Base-by-base conservation (phyloP, 2,329 filamentous ascomycete species). In the Metarhizium album region DNA sequence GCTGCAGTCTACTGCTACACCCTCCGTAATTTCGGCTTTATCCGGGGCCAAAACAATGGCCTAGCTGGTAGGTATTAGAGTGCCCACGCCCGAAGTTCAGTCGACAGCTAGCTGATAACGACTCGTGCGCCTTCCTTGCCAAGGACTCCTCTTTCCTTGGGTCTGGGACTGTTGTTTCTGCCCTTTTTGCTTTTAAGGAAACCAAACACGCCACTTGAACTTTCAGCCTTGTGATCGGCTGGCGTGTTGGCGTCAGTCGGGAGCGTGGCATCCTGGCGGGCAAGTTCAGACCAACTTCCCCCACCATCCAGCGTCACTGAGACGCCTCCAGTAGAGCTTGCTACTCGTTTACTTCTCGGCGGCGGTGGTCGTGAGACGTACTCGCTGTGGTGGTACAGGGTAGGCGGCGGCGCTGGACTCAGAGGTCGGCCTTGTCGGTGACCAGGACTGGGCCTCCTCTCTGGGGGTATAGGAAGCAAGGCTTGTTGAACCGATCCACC, bases 71-170 rank as follows among this genome's bases (percentile, higher is more conserved):
- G 37, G 37, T 9, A 29, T 29, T 18, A n/a, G n/a, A 35, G 14
- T 45, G 11, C 22, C 37, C 16, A 37, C 27, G 7, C 8, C 18
- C 31, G 18, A 31, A 38, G 14, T 3, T 13, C 20, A 20, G 23
- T 18, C 16, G 27, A 33, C 18, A 24, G 23, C 55, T 73, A 86
- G 59, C 80, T 83, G 62, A 91, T 85, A 51, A 91, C 79, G 56
- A 89, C 84, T 64, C 93, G 78, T 11, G 93, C 90, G 16, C 93
- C 93, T 66, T 97, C 90, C 64, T 97, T 97, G 52, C 93, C 93
- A 52, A 98, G 65, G 7, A 98, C 90, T 52, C 93, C 93, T 50
- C 89, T 80, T 70, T 97, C 90, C 66, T 89, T 91, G 24, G 90
- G 90, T 71, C 95, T 96, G 1, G 93, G 93, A 64, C 90, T 96